phyloP scores from a whole-genome alignment of 2,329 filamentous ascomycete genomes.

The Penicillium sp. region DNA sequence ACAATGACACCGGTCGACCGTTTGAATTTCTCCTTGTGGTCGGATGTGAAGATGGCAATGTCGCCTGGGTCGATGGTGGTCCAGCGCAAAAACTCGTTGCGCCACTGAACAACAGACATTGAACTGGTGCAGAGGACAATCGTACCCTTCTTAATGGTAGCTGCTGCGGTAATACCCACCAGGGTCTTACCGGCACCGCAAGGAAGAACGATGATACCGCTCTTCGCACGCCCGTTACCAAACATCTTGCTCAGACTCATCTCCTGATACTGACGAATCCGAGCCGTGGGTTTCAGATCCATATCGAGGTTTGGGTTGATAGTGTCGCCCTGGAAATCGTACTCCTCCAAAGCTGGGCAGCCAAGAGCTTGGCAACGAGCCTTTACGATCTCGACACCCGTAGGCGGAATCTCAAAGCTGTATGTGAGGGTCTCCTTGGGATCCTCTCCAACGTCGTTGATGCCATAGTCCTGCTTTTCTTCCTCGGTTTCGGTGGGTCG shows the following conservation, averaged over 20 bases:
- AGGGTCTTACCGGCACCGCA: conserved; percentile 97
- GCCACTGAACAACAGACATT: conserved; percentile 98
- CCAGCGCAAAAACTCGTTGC: conserved; percentile 96
- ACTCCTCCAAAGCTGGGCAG: conserved; percentile 90
- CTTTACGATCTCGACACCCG: conserved; percentile 81
- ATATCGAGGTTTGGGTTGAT: conserved; percentile 91
- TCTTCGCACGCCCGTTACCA: conserved; percentile 94
- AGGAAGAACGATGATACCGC: conserved; percentile 93
- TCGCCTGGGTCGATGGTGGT: conserved; percentile 96
- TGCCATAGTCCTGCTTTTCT: conserved; percentile 69
- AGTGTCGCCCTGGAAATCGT: conserved; percentile 92
- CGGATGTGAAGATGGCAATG: conserved; percentile 92
- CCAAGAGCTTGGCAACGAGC: conserved; percentile 85
- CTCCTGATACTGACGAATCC: conserved; percentile 70
- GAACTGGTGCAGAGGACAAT: conserved; percentile 95
- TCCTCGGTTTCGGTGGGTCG: conserved; percentile 46
- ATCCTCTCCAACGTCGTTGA: conserved; percentile 77
- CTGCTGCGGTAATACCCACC: conserved; percentile 96
- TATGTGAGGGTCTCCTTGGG: conserved; percentile 81
- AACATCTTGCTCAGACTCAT: conserved; percentile 99
- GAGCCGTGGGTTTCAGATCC: conserved; percentile 67
- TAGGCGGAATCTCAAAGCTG: conserved; percentile 85
- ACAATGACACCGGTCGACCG: conserved; percentile 95
- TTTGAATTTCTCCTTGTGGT: conserved; percentile 82
- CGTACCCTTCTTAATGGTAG: conserved; percentile 94